Evolutionary conservation across 768 basidiomycete species (phyloP), one percentile per base, ranked within the genome.

Genomic region (Tephrocybe rancida): DNA sequence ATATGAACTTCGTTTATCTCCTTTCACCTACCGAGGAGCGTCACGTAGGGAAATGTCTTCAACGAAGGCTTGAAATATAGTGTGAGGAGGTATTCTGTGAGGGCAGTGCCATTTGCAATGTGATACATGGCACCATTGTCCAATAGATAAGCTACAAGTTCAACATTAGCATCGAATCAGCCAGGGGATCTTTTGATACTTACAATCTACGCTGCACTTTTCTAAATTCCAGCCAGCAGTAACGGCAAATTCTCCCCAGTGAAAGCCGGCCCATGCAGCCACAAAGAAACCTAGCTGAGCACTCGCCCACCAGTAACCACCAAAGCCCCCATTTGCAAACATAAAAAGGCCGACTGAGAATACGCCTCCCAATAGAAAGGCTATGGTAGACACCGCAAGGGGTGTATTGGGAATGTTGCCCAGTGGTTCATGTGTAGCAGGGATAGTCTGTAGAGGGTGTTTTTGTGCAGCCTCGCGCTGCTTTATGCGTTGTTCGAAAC

Each of bases 201-300:
- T 67, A 96, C 97, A 98, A 65, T 95, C 92, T 7, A 97, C 84
- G 54, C 86, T 92, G 64, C 94, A 90, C 72, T 95, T 97, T 48
- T 90, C 88, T 35, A 87, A 73, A 69, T 98, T 98, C 89, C 92
- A 98, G 21, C 92, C 92, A 0, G 95, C 95, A 6, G 97, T 97
- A 3, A 95, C 93, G 32, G 88, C 90, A 64, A 95, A 98, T 68
- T 99, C 97, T 11, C 82, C 85, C 85, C 93, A 89, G 64, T 99
- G 97, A 69, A 99, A 99, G 30, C 79, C 74, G 0, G 91, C 79
- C 90, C 92, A 93, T 4, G 87, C 79, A 29, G 88, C 85, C 35
- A 91, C 57, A 68, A 95, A 98, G 68, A 91, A 85, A 0, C 90
- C 92, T 2, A 97, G 76, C 63, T 89, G 89, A 52, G 84, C 82